phyloP scores from a whole-genome alignment of 2,329 filamentous ascomycete species.

The Grosmannia penicillata region DNA sequence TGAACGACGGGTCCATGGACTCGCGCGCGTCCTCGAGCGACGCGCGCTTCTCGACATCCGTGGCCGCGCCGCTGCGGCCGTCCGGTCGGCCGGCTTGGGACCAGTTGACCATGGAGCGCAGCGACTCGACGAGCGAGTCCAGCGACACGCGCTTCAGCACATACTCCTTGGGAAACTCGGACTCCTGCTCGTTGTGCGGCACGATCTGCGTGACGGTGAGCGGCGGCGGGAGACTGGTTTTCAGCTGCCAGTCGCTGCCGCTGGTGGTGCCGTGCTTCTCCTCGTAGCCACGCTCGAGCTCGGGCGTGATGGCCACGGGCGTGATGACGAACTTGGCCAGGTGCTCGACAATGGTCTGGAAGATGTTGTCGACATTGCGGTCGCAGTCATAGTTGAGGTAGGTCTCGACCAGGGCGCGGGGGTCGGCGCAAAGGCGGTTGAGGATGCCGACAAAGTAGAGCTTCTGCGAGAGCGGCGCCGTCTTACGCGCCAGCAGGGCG shows the following conservation, averaged over 20 bases:
- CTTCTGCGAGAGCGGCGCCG: slow-evolving; percentile 80
- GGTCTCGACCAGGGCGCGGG: slow-evolving; percentile 78
- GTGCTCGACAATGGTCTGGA: slow-evolving; percentile 88
- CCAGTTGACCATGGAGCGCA: slow-evolving; percentile 88
- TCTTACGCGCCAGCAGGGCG: slow-evolving; percentile 75
- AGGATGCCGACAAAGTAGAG: slow-evolving; percentile 80
- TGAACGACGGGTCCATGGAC: slow-evolving; percentile 58
- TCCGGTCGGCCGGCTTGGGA: slow-evolving; percentile 54
- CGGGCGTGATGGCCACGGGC: slow-evolving; percentile 57
- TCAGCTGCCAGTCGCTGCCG: slow-evolving; percentile 68
- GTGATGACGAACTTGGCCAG: slow-evolving; percentile 74
- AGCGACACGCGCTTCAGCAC: slow-evolving; percentile 79
- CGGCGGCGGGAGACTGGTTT: slow-evolving; percentile 72
- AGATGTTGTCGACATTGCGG: slow-evolving; percentile 89
- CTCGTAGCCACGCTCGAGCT: slow-evolving; percentile 76
- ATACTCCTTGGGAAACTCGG: slow-evolving; percentile 75
- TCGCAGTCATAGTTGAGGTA: slow-evolving; percentile 99
- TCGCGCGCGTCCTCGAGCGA: slow-evolving; percentile 46
- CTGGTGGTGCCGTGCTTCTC: slow-evolving; percentile 54
- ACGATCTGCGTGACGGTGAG: slow-evolving; percentile 66
- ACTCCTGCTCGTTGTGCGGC: slow-evolving; percentile 42
- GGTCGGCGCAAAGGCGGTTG: slow-evolving; percentile 70
- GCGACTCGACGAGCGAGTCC: slow-evolving; percentile 74
- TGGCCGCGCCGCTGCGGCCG: slow-evolving; percentile 18
- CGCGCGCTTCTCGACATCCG: slow-evolving; percentile 34